These are phyloP conservation scores for Chondrus crispus DNA, from an alignment of 23 red algal species.

Conservation along the genomic window DNA sequence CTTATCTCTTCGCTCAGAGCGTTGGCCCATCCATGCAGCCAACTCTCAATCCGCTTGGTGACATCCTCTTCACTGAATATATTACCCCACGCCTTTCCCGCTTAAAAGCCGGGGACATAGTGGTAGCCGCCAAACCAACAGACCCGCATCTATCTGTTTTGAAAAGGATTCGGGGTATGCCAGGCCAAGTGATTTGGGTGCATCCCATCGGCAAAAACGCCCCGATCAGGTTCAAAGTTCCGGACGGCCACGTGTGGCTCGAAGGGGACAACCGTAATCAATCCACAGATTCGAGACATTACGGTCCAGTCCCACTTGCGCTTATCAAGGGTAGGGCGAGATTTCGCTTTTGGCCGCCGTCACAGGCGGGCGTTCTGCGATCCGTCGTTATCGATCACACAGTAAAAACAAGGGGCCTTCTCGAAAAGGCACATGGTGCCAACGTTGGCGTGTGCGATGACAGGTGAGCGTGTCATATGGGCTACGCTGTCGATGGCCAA, in stretches of 20 bases:
- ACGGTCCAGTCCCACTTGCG: slow-evolving; percentile 74
- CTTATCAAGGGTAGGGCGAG: slow-evolving; percentile 43
- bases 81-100: not conserved
- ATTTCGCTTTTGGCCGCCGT: slow-evolving; percentile 57
- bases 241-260: slow-evolving; percentile 78
- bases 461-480: no score
- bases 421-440: no score
- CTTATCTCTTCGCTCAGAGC: no score
- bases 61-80: slow-evolving; percentile 60
- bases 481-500: no score
- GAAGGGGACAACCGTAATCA: slow-evolving; percentile 62
- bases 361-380: not conserved
- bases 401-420: no score
- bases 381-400: not conserved
- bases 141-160: not conserved
- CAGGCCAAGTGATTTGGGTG: not conserved
- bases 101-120: slow-evolving; percentile 42
- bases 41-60: slow-evolving; percentile 57
- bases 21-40: slow-evolving; percentile 77
- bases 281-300: slow-evolving; percentile 63
- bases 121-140: slow-evolving; percentile 61
- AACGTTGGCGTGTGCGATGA: no score
- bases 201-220: not conserved
- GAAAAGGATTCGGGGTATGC: slow-evolving; percentile 33
- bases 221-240: slow-evolving; percentile 20